Conservation (phyloP, 2,329 filamentous ascomycete species). For the Stagonosporopsis chrysanthemi region DNA sequence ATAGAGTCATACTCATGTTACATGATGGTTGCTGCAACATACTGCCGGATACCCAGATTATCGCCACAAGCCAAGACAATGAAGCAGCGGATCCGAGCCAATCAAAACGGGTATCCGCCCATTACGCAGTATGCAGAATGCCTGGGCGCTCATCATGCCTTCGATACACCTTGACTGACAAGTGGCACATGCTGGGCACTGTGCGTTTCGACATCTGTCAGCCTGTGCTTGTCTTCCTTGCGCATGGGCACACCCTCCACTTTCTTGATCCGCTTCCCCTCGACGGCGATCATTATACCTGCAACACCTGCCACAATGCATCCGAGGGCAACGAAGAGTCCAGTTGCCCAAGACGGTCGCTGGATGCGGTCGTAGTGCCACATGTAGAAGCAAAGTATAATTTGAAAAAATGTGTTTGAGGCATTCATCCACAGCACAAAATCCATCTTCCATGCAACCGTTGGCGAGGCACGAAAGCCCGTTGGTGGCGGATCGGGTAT, state of each 20-base stretch:
- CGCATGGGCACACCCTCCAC: slow-evolving; percentile 48
- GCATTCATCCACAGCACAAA: slow-evolving; percentile 81
- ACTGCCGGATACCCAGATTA: slow-evolving; percentile 9
- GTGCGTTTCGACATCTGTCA: slow-evolving; percentile 34
- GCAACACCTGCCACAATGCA: slow-evolving; percentile 73
- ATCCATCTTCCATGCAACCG: slow-evolving; percentile 77
- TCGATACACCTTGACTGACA: slow-evolving; percentile 19
- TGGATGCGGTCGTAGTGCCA: slow-evolving; percentile 78
- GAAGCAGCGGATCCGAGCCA: slow-evolving; percentile 7
- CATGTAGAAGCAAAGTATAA: slow-evolving; percentile 78
- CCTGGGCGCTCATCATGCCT: slow-evolving; percentile 35
- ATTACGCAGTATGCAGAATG: slow-evolving; percentile 9
- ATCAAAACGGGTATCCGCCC: slow-evolving; percentile 6
- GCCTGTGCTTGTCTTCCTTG: slow-evolving; percentile 30
- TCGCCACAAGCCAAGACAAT: slow-evolving; percentile 13
- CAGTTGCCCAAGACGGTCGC: slow-evolving; percentile 81
- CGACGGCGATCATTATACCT: slow-evolving; percentile 73
- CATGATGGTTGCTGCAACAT: slow-evolving; percentile 6
- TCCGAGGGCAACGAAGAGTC: slow-evolving; percentile 77
- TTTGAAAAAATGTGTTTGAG: slow-evolving; percentile 80
- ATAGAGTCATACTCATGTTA: neutral
- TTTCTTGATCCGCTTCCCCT: slow-evolving; percentile 63
- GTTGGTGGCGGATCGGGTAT: slow-evolving; percentile 75
- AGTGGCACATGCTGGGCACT: slow-evolving; percentile 30
- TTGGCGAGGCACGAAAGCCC: slow-evolving; percentile 71